Conservation (phyloP, 495 filamentous ascomycete species). For the Pseudoneurospora amorphoporcata region DNA sequence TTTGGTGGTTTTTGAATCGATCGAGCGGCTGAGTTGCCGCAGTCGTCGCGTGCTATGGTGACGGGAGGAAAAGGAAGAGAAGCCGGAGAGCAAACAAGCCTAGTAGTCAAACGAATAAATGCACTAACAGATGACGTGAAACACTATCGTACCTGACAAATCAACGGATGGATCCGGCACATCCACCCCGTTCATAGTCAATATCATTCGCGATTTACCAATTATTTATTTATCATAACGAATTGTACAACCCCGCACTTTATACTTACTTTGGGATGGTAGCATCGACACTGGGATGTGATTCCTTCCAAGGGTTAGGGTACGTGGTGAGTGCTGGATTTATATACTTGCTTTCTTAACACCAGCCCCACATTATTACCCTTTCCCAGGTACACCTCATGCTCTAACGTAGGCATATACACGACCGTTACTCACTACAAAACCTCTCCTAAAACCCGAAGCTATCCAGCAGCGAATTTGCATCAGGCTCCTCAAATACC, state of each 20-base stretch:
- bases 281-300: neutral
- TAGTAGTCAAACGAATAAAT: neutral
- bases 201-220: neutral
- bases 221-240: neutral
- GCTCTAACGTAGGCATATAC: neutral
- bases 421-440: neutral
- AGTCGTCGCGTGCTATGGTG: neutral
- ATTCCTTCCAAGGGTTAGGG: neutral
- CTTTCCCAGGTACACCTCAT: neutral
- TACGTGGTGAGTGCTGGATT: neutral
- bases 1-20: neutral
- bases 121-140: neutral
- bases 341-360: neutral
- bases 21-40: neutral
- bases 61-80: neutral
- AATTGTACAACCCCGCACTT: neutral
- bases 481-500: slow-evolving; percentile 83
- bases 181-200: neutral
- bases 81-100: neutral
- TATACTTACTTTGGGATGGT: neutral
- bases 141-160: neutral
- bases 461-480: slow-evolving; percentile 68
- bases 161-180: neutral
- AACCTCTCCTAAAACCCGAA: slow-evolving; percentile 53
- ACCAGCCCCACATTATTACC: neutral